phyloP scores from a whole-genome alignment of 2,329 filamentous ascomycete species.

The Diaporthe sp. region DNA sequence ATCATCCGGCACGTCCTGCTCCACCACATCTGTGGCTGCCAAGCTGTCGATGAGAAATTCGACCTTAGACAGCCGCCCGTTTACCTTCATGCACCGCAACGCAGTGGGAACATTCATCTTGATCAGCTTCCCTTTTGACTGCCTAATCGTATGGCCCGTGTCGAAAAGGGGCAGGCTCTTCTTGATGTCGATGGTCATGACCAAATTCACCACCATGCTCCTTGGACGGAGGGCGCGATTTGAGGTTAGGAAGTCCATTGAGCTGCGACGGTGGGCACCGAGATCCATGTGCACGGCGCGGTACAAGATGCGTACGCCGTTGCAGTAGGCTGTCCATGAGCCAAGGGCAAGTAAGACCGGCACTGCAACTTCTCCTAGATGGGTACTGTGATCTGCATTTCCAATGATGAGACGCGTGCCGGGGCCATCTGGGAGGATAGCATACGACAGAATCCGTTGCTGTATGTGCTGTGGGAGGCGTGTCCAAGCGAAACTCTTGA shows the following conservation, averaged over 20 bases:
- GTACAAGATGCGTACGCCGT: constrained; percentile 33
- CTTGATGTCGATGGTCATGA: constrained; percentile 24
- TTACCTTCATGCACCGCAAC: constrained; percentile 30
- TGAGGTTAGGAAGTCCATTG: constrained; percentile 37
- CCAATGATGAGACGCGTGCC: constrained; percentile 16
- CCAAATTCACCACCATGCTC: constrained; percentile 12
- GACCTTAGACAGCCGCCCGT: constrained; percentile 17
- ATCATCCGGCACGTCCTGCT: background rate
- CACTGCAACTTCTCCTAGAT: constrained; percentile 17
- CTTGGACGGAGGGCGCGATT: background rate
- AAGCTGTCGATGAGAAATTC: background rate
- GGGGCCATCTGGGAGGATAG: constrained; percentile 11
- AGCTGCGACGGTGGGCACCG: background rate
- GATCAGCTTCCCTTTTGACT: constrained; percentile 17
- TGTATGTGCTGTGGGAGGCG: constrained; percentile 21
- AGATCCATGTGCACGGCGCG: constrained; percentile 4
- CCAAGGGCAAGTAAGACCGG: constrained; percentile 36
- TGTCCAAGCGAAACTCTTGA: background rate
- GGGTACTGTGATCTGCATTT: background rate
- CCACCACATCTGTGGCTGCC: background rate
- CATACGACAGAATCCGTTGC: constrained; percentile 22
- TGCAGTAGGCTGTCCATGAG: constrained; percentile 20
- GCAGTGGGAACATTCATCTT: constrained; percentile 37
- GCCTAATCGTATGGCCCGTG: background rate
- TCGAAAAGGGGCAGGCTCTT: constrained; percentile 36